These are phyloP conservation scores for Madurella fahalii DNA, from an alignment of 2,329 filamentous ascomycete species.

Conservation along the genomic window DNA sequence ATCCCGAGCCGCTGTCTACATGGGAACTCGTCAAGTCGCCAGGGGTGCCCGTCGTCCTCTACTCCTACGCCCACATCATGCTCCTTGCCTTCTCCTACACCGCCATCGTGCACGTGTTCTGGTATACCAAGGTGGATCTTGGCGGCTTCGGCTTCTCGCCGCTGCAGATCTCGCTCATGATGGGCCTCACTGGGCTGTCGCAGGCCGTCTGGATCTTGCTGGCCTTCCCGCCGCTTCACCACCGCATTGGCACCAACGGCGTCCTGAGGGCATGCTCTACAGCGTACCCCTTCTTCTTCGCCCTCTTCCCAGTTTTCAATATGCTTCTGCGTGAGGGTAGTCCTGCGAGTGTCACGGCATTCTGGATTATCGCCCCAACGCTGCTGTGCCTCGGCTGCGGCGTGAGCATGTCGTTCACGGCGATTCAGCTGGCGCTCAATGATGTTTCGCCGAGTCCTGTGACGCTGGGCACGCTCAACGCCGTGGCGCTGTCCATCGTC, in stretches of 20 bases:
- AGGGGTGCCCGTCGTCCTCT: conserved; percentile 62
- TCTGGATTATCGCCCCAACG: conserved; percentile 52
- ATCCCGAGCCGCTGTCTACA: conserved; percentile 38
- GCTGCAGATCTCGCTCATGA: conserved; percentile 60
- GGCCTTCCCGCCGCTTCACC: conserved; percentile 65
- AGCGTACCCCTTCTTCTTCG: conserved; percentile 63
- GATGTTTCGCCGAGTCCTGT: conserved; percentile 63
- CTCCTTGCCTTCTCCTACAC: conserved; percentile 69
- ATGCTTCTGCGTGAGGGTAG: conserved; percentile 48
- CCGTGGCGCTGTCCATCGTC: conserved; percentile 57
- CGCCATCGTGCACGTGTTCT: conserved; percentile 64
- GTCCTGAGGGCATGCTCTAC: conserved; percentile 56
- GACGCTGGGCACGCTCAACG: conserved; percentile 68
- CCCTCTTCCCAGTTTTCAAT: conserved; percentile 50
- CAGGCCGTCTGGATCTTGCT: conserved; percentile 71
- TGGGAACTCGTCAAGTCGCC: conserved; percentile 56
- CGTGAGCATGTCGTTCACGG: conserved; percentile 67
- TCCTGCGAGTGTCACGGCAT: conserved; percentile 36
- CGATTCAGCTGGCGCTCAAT: conserved; percentile 68
- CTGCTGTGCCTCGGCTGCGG: conserved; percentile 54
- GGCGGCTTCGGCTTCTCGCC: conserved; percentile 64
- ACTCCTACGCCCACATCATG: conserved; percentile 62
- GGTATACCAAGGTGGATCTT: conserved; percentile 57
- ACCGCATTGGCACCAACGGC: conserved; percentile 60
- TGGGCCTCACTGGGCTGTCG: conserved; percentile 59